Base-by-base conservation (phyloP, 2,329 filamentous ascomycete genomes). In the Sarocladiaceae sp. region DNA sequence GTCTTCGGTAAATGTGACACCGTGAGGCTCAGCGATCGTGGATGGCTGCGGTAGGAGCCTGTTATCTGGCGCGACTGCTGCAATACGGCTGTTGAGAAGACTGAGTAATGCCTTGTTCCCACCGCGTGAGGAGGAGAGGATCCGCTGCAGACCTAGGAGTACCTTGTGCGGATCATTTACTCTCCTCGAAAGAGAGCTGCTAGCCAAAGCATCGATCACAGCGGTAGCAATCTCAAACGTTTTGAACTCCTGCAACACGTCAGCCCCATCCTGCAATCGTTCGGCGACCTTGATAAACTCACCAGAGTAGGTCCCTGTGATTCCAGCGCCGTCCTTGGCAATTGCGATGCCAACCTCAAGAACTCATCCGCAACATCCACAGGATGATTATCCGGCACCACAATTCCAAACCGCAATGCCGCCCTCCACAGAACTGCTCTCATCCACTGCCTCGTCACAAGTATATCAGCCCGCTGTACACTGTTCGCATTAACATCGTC, bases 371-470 rank as follows among this genome's bases (percentile, higher is more conserved):
- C 74, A 39, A 77, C 75, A 15, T 69, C 62, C 2, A 77, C 63
- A 0, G 74, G 74, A 50, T 70, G 62, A 55, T 66, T 56, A 1
- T 58, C 53, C 26, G 60, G 53, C 36, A 65, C 54, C n/a, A 59
- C 61, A 10, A 67, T 66, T 2, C 64, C 64, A 53, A 64, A 65
- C 1, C 64, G 60, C 25, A 69, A 60, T 0, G 70, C 66, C 1
- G 71, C 65, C 15, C 72, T 66, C 75, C 74, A 78, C 13, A 77
- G 55, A 2, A 77, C 67, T 37, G 74, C 70, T 7, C 73, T 69
- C 74, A 78, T 77, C 75, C 75, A 78, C 42, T 76, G 73, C 1
- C 72, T 63, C 0, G 75, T 77, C 3, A 77, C 73, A 53, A 68
- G 71, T n/a, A 78, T 66, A 47, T 77, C 75, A 3, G 73, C 75